These are phyloP conservation scores for Alternaria metachromatica DNA, from an alignment of 2,329 filamentous ascomycete genomes.

Conservation along the genomic window DNA sequence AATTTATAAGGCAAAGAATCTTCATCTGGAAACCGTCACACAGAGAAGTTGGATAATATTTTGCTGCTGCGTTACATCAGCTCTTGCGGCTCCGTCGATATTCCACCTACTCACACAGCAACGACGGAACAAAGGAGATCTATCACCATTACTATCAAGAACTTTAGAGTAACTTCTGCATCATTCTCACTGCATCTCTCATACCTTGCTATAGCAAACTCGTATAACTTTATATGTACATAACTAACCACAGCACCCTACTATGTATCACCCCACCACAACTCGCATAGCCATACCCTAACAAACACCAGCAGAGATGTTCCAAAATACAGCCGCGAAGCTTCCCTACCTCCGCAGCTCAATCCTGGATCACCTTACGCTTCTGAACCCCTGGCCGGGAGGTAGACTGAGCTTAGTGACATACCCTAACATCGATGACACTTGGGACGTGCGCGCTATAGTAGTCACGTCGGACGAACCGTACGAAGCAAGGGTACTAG, in stretches of 20 bases:
- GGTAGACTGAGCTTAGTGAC: not conserved
- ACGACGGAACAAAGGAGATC: not conserved
- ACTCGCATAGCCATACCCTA: not conserved
- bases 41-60: too few relatives aligned
- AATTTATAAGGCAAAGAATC: too few relatives aligned
- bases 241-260: not conserved
- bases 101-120: not conserved
- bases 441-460: not conserved
- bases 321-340: not conserved
- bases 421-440: not conserved
- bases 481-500: not conserved
- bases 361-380: not conserved
- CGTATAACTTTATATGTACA: not conserved
- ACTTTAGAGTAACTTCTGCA: not conserved
- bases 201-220: not conserved
- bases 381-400: not conserved
- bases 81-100: too few relatives aligned
- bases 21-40: too few relatives aligned
- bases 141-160: not conserved
- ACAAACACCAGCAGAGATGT: not conserved
- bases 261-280: not conserved
- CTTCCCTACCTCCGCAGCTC: not conserved
- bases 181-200: not conserved
- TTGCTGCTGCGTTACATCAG: too few relatives aligned
- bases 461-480: not conserved